Percentiles rank a stretch among this genome's conserved stretches.
phyloP scores from a whole-genome alignment of 345 rosid genomes.

The Turritis glabra region DNA sequence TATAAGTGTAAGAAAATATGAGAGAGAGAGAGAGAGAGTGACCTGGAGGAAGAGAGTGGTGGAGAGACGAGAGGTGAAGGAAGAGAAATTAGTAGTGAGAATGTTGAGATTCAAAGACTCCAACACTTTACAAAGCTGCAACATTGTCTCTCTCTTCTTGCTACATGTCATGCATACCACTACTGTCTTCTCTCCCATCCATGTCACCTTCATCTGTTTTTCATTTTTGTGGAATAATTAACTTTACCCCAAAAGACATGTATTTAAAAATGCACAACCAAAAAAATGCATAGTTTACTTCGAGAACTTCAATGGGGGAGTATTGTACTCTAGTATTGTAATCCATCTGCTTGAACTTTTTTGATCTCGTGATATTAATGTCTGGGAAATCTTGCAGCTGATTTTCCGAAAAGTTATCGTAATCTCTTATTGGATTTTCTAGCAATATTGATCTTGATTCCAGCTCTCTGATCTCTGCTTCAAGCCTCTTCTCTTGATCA shows the following conservation, averaged over 20 bases:
- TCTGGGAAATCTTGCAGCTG: conserved; percentile 16
- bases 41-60: conserved; percentile 85
- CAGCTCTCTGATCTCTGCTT: conserved; percentile 65
- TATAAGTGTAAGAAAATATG: not conserved
- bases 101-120: conserved; percentile 84
- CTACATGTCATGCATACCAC: conserved; percentile 83
- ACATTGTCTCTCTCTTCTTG: conserved; percentile 81
- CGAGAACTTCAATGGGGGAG: conserved; percentile 66
- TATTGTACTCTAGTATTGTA: conserved; percentile 39
- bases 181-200: conserved; percentile 71
- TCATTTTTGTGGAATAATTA: not conserved
- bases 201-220: conserved; percentile 62
- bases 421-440: conserved; percentile 35
- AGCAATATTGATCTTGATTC: conserved; percentile 38
- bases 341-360: conserved; percentile 53
- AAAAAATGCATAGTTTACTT: conserved; percentile 24
- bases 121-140: conserved; percentile 72
- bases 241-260: not conserved
- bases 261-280: not conserved
- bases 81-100: conserved; percentile 68
- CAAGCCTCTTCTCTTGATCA: conserved; percentile 68
- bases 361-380: conserved; percentile 46
- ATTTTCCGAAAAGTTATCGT: conserved; percentile 39
- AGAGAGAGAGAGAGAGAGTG: not conserved
- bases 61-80: conserved; percentile 66